Conservation (phyloP, 1,139 yeast genomes). For the Lizanozyma gosingica region DNA sequence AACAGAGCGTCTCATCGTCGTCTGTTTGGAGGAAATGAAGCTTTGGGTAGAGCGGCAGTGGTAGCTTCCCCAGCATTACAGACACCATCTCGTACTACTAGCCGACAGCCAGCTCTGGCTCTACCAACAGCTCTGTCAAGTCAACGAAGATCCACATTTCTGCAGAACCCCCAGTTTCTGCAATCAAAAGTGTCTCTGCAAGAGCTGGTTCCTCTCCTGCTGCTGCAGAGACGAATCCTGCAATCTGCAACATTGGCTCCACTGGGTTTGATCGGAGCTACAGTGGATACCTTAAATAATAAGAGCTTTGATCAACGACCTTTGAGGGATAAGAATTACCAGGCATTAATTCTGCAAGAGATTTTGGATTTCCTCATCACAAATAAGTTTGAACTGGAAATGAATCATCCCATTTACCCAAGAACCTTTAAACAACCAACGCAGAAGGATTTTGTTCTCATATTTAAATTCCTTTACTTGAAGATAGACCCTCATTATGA, state of each 20-base stretch:
- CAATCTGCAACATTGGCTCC: background rate
- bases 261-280: background rate
- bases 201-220: background rate
- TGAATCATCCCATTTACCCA: conserved; percentile 58
- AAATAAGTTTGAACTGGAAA: conserved; percentile 64
- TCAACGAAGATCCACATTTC: background rate
- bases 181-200: background rate
- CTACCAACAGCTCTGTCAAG: background rate
- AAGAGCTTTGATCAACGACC: conserved; percentile 57
- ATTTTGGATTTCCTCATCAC: conserved; percentile 54
- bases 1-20: background rate
- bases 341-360: conserved; percentile 53
- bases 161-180: background rate
- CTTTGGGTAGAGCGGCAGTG: background rate
- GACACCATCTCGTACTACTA: background rate
- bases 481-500: conserved; percentile 73
- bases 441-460: conserved; percentile 72
- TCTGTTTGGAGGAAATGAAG: background rate
- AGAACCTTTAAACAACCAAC: conserved; percentile 72
- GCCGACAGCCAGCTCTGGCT: background rate
- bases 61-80: background rate
- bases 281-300: background rate
- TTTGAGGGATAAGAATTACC: conserved; percentile 62
- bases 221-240: background rate
- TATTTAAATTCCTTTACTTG: conserved; percentile 73